Evolutionary conservation across 2,329 filamentous ascomycete genomes (phyloP), one percentile per base, ranked within the genome.

Genomic region (Penicillium brasilianum): DNA sequence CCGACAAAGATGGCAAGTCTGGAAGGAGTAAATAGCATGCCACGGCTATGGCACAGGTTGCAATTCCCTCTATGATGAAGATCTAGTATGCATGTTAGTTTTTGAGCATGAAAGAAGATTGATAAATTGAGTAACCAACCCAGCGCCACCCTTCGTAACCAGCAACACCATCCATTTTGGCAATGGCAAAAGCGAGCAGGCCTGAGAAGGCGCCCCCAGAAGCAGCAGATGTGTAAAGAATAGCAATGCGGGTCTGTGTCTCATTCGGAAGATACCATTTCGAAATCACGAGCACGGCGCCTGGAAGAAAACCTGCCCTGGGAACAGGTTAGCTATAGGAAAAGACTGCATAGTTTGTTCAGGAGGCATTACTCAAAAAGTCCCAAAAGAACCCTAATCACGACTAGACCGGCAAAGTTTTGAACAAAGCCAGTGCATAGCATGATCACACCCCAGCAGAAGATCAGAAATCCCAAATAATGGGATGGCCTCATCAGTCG

Each of bases 221-320:
- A 1, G 91, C 90, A 1, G 90, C 90, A 0, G 90, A 89, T 0
- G 89, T 90, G 79, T 93, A 94, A 78, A 93, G 92, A 61, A 91
- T 85, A 22, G 90, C 89, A 51, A 88, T 86, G 32, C 91, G 85
- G 20, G 91, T 83, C 58, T 90, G 91, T 54, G 93, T 89, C 71
- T 94, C 91, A 25, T 83, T 85, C 30, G 90, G 83, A 72, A 86
- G 88, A 71, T 93, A 95, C 90, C 91, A 94, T 72, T 89, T 91
- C 0, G 87, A 89, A 0, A 93, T 83, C 69, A 92, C 91, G 74
- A 91, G 92, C 65, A 90, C 90, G 30, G 92, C 85, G 3, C 88
- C 88, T 0, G 89, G 89, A 69, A 90, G 90, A 44, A 67, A 8
- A 86, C 84, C 4, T 49, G 43, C 28, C 44, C 66, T 67, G 46